Conservation (phyloP, 371 early-diverging fungal species). For the Mycotypha africana region DNA sequence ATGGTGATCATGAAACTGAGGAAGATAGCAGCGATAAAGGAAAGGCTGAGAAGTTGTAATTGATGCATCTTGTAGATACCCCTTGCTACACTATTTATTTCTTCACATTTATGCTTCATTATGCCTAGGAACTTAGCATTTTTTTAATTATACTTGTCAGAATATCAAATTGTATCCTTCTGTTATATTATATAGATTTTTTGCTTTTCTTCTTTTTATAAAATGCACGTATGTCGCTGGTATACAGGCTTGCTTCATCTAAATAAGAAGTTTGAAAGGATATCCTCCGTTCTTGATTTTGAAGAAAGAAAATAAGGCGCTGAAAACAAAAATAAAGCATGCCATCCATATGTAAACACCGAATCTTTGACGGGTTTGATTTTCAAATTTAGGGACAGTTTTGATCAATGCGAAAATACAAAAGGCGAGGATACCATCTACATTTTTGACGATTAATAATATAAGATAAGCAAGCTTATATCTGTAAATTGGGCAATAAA, state of each 20-base stretch:
- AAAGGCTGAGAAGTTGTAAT: neutral
- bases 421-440: conserved; percentile 55
- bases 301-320: conserved; percentile 60
- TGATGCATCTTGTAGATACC: neutral
- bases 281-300: conserved; percentile 70
- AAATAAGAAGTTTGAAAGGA: conserved; percentile 68
- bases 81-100: too few species aligned
- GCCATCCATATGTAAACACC: conserved; percentile 50
- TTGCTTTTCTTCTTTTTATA: neutral
- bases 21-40: conserved; percentile 8
- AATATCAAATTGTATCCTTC: neutral
- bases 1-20: conserved; percentile 6
- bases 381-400: conserved; percentile 33
- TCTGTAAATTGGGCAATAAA: neutral
- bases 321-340: conserved; percentile 56
- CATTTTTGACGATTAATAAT: neutral
- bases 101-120: conserved; percentile 5
- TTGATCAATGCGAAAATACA: conserved; percentile 42
- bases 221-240: too few species aligned
- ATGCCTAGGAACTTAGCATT: too few species aligned
- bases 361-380: conserved; percentile 44
- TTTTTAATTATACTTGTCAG: neutral
- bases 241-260: too few species aligned
- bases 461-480: neutral
- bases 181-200: too few species aligned